Conservation (phyloP, 2,329 filamentous ascomycete genomes). For the Cladosporium oxysporum region DNA sequence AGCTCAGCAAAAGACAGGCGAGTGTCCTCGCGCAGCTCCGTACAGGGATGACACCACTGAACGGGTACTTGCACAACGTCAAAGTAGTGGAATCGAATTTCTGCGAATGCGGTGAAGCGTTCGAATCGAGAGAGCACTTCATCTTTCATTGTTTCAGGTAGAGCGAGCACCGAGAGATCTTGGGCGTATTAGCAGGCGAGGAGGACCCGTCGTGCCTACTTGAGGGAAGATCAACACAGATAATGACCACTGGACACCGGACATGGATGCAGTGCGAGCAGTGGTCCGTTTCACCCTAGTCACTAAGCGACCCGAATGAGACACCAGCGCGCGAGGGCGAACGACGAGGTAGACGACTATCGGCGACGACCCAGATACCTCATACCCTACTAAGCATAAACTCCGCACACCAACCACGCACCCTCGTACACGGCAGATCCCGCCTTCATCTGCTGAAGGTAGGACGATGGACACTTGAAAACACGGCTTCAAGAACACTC, state of each 20-base stretch:
- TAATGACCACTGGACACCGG: constrained; percentile 7
- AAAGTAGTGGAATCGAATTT: constrained; percentile 7
- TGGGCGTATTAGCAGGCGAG: not conserved
- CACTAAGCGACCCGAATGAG: constrained; percentile 1
- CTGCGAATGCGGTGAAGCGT: constrained; percentile 2
- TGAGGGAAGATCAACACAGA: constrained; percentile 4
- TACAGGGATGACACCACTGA: constrained; percentile 4
- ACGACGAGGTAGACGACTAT: no score
- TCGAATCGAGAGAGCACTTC: constrained; percentile 14
- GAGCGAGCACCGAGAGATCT: constrained; percentile 7
- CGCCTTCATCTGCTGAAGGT: no score
- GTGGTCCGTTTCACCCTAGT: no score
- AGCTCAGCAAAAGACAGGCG: not conserved
- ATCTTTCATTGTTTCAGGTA: not conserved
- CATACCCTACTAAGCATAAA: not conserved
- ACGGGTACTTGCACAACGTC: constrained; percentile 8
- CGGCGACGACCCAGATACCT: no score
- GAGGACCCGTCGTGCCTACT: not conserved
- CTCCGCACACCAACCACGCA: no score
- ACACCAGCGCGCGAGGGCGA: not conserved
- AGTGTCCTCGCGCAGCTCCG: not conserved
- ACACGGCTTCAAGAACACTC: no score
- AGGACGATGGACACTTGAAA: no score
- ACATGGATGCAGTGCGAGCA: constrained; percentile 15
- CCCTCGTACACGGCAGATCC: no score